Conservation (phyloP, 2,329 filamentous ascomycete species). For the Chaetomiaceae sp. region DNA sequence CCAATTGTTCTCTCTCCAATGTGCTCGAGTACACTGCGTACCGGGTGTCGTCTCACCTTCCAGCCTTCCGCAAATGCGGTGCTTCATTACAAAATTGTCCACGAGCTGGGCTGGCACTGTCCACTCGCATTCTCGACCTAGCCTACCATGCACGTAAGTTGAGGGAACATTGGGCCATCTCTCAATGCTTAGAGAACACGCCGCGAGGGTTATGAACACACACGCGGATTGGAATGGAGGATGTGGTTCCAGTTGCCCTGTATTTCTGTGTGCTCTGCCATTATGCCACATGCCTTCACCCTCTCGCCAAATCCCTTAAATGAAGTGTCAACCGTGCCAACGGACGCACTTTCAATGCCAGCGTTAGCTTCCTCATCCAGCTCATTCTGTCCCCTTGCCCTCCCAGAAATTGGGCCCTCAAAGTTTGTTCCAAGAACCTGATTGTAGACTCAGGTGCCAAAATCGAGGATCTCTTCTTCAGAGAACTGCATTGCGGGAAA, state of each 20-base stretch:
- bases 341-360: background rate
- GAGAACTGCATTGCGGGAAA: slow-evolving; percentile 10
- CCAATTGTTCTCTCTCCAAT: too few relatives aligned
- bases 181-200: too few relatives aligned
- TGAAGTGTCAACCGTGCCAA: background rate
- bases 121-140: too few relatives aligned
- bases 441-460: slow-evolving; percentile 12
- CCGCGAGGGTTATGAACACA: background rate
- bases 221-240: background rate
- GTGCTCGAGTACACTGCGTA: too few relatives aligned
- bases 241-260: background rate
- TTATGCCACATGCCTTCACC: background rate
- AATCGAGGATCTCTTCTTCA: background rate
- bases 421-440: slow-evolving; percentile 12
- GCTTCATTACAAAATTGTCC: too few relatives aligned
- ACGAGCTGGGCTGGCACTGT: too few relatives aligned
- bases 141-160: too few relatives aligned
- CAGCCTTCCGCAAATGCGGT: too few relatives aligned
- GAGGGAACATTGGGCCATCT: too few relatives aligned
- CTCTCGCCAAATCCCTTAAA: background rate
- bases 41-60: too few relatives aligned
- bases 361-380: background rate
- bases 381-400: background rate
- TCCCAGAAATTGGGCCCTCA: slow-evolving; percentile 2
- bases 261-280: background rate